These are phyloP conservation scores for Acidiella bohemica DNA, from an alignment of 495 filamentous ascomycete genomes.

Conservation along the genomic window DNA sequence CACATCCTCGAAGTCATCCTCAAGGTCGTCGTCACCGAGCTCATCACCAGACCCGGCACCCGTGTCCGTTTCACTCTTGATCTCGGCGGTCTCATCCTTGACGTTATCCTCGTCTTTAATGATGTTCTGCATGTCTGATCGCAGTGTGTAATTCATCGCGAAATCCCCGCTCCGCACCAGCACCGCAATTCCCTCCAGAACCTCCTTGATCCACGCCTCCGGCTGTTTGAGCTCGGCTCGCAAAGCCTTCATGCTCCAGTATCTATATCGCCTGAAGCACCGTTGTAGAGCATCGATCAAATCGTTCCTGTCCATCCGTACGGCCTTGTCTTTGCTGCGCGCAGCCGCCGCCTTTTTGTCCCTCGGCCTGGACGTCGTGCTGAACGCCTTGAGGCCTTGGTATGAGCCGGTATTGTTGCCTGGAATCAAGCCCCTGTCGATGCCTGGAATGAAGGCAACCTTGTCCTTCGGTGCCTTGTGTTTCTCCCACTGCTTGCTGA, in stretches of 20 bases:
- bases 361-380: conserved; percentile 17
- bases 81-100: conserved; percentile 13
- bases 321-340: conserved; percentile 60
- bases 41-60: conserved; percentile 3
- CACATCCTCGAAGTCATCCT: conserved; percentile 26
- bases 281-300: conserved; percentile 70
- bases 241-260: conserved; percentile 79
- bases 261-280: conserved; percentile 69
- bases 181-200: conserved; percentile 65
- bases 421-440: conserved; percentile 8
- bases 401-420: neutral
- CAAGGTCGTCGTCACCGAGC: conserved; percentile 5
- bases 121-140: conserved; percentile 44
- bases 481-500: conserved; percentile 1
- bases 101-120: conserved; percentile 2
- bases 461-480: conserved; percentile 5
- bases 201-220: conserved; percentile 79
- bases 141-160: conserved; percentile 71
- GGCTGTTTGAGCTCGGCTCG: conserved; percentile 63
- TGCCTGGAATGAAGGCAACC: conserved; percentile 1
- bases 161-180: conserved; percentile 68
- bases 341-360: conserved; percentile 25
- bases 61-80: conserved; percentile 6
- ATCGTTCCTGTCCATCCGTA: conserved; percentile 74
- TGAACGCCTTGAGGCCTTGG: conserved; percentile 10